phyloP scores from a whole-genome alignment of 768 basidiomycete species.

The Trichaptum fuscoviolaceum region DNA sequence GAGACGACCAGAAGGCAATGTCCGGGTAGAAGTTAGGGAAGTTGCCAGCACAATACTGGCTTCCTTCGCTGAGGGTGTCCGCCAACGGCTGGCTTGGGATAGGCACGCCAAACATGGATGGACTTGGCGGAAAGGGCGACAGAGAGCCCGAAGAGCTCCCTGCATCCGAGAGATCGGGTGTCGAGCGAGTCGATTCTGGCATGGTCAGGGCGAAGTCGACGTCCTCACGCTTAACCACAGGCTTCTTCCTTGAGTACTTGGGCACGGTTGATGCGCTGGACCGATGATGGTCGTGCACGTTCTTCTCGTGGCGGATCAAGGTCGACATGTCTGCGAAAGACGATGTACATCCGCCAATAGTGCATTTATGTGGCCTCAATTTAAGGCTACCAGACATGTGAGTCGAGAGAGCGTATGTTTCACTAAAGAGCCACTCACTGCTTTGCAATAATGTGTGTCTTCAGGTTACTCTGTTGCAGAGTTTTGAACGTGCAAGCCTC shows the following conservation, averaged over 20 bases:
- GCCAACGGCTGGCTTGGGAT: neutral
- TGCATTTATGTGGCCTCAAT: neutral
- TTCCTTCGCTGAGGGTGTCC: neutral
- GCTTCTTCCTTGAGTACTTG: neutral
- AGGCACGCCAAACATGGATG: neutral
- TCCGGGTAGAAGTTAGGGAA: neutral
- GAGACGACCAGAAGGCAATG: neutral
- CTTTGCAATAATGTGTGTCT: constrained; percentile 1
- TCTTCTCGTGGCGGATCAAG: constrained; percentile 2
- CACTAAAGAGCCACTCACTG: neutral
- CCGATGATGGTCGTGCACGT: neutral
- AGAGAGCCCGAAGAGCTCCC: neutral
- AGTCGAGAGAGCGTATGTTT: neutral
- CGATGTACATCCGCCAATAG: neutral
- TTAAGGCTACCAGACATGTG: neutral
- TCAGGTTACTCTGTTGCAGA: constrained; percentile 1
- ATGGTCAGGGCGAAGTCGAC: neutral
- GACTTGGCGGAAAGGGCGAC: neutral
- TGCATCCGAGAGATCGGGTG: neutral
- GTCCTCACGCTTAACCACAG: neutral
- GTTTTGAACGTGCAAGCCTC: neutral
- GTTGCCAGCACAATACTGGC: neutral
- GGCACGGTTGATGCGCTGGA: neutral
- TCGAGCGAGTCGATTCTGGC: neutral
- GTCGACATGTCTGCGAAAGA: neutral